A percentile compares a stretch with the other conserved stretches of the same genome.
These are phyloP conservation scores for Macrolepiota dolichaula DNA, from an alignment of 768 basidiomycete genomes.

Conservation along the genomic window DNA sequence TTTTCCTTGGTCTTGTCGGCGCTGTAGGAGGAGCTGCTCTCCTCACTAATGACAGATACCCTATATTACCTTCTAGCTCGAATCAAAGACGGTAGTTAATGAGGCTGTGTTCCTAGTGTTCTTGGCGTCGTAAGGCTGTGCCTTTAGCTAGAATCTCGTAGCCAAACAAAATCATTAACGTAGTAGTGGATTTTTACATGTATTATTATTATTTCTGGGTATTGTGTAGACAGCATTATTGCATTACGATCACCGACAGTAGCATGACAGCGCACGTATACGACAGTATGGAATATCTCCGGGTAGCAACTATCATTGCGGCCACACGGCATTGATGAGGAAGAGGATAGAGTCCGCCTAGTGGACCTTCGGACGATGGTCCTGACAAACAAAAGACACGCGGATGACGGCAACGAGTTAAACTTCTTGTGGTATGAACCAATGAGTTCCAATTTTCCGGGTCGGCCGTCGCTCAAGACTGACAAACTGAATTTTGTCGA, in stretches of 20 bases:
- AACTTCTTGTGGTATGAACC: slow-evolving; percentile 7
- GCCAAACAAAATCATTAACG: slow-evolving; percentile 3
- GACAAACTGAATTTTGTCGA: neutral
- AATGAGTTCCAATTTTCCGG: slow-evolving; percentile 5
- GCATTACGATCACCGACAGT: neutral
- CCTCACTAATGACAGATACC: slow-evolving; percentile 2
- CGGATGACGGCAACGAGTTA: slow-evolving; percentile 1
- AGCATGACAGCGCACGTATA: neutral
- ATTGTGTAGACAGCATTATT: slow-evolving; percentile 1
- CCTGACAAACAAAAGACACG: neutral
- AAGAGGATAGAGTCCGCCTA: neutral
- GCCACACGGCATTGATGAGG: neutral
- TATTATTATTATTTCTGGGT: neutral
- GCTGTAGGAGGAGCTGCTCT: slow-evolving; percentile 19
- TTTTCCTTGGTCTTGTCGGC: slow-evolving; percentile 16
- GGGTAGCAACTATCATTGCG: neutral
- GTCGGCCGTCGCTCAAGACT: neutral
- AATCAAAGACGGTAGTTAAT: slow-evolving; percentile 1
- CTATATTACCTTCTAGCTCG: neutral
- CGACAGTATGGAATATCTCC: neutral
- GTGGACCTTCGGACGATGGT: neutral
- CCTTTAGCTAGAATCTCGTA: neutral
- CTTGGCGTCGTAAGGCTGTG: neutral
- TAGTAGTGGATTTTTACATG: neutral
- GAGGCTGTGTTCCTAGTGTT: neutral